Conservation (phyloP, 352 stramenopile species). For the Pythium grandisporangium region DNA sequence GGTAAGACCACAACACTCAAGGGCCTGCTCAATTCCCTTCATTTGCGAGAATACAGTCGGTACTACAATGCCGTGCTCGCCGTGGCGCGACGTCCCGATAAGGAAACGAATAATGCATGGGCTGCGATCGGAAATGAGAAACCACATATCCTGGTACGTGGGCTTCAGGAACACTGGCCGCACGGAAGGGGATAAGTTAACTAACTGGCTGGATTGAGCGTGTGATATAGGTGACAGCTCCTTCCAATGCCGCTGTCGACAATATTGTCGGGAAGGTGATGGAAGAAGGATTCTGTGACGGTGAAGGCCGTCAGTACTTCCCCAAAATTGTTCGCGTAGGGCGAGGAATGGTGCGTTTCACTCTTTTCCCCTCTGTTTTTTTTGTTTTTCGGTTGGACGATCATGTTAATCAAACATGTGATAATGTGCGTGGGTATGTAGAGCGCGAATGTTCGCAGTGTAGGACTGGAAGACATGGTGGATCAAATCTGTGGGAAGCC, state of each 20-base stretch:
- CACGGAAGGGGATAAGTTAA: background rate
- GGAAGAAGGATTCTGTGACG: slow-evolving; percentile 92
- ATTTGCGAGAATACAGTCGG: slow-evolving; percentile 88
- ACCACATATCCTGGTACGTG: slow-evolving; percentile 85
- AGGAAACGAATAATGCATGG: slow-evolving; percentile 78
- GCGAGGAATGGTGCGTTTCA: slow-evolving; percentile 48
- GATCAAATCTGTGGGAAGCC: slow-evolving; percentile 74
- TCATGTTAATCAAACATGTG: too few species aligned
- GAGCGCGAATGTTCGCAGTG: slow-evolving; percentile 69
- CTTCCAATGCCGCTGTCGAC: slow-evolving; percentile 94
- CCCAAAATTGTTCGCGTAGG: slow-evolving; percentile 93
- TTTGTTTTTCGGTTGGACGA: too few species aligned
- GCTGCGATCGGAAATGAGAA: slow-evolving; percentile 83
- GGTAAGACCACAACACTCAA: slow-evolving; percentile 91
- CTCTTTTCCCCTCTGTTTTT: too few species aligned
- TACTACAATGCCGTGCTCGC: slow-evolving; percentile 89
- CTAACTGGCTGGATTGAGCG: background rate
- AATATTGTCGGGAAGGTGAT: slow-evolving; percentile 97
- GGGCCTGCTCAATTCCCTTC: slow-evolving; percentile 86
- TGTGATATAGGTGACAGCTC: slow-evolving; percentile 65
- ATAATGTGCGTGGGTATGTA: too few species aligned
- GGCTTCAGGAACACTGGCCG: too few species aligned
- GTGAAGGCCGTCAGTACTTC: slow-evolving; percentile 90
- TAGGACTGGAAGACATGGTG: slow-evolving; percentile 79
- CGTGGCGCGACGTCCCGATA: slow-evolving; percentile 65